Conservation (phyloP, 108 stramenopile species). For the Stephanodiscus minutulus region DNA sequence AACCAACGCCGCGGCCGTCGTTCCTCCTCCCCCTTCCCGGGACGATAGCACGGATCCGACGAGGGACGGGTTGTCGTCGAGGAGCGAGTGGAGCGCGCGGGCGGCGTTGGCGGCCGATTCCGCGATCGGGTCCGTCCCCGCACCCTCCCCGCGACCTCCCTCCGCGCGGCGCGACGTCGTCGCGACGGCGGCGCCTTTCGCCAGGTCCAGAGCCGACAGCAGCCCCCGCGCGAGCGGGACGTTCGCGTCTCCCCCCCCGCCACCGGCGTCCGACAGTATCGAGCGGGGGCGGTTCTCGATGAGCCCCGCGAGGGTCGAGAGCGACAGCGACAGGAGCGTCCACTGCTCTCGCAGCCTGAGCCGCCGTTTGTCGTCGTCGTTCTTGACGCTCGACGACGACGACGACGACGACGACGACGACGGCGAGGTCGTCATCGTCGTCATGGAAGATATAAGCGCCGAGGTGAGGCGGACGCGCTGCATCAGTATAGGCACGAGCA, state of each 20-base stretch:
- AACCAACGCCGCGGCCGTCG: neutral
- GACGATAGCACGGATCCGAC: slow-evolving; percentile 4
- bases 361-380: slow-evolving; percentile 16
- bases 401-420: neutral
- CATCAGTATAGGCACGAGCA: slow-evolving; percentile 40
- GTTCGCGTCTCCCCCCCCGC: neutral
- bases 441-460: slow-evolving; percentile 6
- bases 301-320: slow-evolving; percentile 35
- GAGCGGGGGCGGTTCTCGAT: slow-evolving; percentile 43
- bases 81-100: slow-evolving; percentile 65
- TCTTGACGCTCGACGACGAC: neutral
- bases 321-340: slow-evolving; percentile 29
- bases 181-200: slow-evolving; percentile 2
- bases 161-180: neutral
- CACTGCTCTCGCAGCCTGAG: slow-evolving; percentile 35
- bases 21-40: neutral
- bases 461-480: slow-evolving; percentile 21
- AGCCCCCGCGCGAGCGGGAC: neutral
- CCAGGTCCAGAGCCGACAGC: slow-evolving; percentile 3
- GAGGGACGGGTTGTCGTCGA: slow-evolving; percentile 68
- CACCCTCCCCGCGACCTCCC: neutral
- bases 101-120: slow-evolving; percentile 54
- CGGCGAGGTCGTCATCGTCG: neutral
- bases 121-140: slow-evolving; percentile 10
- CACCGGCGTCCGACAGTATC: slow-evolving; percentile 6